Percentiles rank a stretch among this genome's conserved stretches.
phyloP scores from a whole-genome alignment of 73 alveolate genomes.

The Paramecium octaurelia region DNA sequence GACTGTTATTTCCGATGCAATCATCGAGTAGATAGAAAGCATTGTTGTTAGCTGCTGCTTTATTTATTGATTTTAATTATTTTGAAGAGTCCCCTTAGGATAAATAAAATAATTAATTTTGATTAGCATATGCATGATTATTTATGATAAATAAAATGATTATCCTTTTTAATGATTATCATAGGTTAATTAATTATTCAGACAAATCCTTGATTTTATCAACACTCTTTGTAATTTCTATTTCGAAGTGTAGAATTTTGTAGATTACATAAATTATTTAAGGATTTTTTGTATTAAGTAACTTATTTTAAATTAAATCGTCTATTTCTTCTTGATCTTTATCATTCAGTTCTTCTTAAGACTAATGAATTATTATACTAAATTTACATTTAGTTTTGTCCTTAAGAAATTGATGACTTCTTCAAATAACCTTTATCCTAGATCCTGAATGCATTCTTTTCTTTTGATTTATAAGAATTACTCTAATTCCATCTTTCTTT shows the following conservation, averaged over 20 bases:
- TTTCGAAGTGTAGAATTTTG: slow-evolving; percentile 54
- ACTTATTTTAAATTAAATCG: slow-evolving; percentile 18
- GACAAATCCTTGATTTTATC: background rate
- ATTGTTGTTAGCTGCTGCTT: background rate
- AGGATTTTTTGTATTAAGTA: slow-evolving; percentile 30
- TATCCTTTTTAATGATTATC: background rate
- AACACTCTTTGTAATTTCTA: slow-evolving; percentile 10
- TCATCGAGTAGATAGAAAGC: background rate
- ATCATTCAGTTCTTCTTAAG: slow-evolving; percentile 46
- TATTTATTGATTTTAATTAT: slow-evolving; percentile 28
- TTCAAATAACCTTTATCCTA: slow-evolving; percentile 42
- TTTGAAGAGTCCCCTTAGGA: slow-evolving; percentile 33
- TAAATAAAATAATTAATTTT: background rate
- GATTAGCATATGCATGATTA: background rate
- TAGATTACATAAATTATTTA: slow-evolving; percentile 29
- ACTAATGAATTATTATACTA: background rate
- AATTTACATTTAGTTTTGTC: slow-evolving; percentile 52
- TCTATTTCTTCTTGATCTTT: slow-evolving; percentile 59
- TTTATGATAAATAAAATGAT: background rate
- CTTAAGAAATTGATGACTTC: slow-evolving; percentile 44
- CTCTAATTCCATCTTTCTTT: slow-evolving; percentile 46
- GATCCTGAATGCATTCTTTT: slow-evolving; percentile 38
- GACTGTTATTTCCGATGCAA: background rate
- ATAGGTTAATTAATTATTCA: background rate
- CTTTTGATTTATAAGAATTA: background rate